Percentiles rank a stretch among this genome's conserved stretches.
Conservation (phyloP, 352 stramenopile genomes). For the Phytopythium mirpurense region DNA sequence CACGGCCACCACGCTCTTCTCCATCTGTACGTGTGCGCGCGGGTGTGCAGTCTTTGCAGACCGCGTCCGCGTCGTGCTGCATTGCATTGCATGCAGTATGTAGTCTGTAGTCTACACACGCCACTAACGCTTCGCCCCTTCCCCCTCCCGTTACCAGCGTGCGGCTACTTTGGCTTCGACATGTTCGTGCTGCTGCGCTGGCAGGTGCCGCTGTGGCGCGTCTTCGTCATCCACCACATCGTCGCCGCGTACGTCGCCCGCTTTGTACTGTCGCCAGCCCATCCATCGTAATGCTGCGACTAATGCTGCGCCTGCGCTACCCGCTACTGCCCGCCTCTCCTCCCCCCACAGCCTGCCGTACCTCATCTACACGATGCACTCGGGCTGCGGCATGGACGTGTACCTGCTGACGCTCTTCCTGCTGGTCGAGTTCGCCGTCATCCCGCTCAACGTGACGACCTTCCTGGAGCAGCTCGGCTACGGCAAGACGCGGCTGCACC, state of each 20-base stretch:
- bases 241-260: constrained; percentile 60
- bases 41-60: no score
- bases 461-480: constrained; percentile 79
- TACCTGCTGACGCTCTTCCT: constrained; percentile 80
- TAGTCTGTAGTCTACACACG: no score
- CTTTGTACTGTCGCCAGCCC: no score
- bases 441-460: constrained; percentile 76
- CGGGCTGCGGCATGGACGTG: constrained; percentile 65
- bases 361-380: constrained; percentile 77
- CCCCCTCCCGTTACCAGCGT: constrained; percentile 34
- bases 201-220: constrained; percentile 67
- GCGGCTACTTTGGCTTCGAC: constrained; percentile 82
- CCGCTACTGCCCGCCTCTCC: not conserved
- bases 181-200: constrained; percentile 65
- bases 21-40: constrained; percentile 50
- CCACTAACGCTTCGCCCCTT: not conserved
- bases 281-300: not conserved
- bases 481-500: constrained; percentile 49
- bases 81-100: no score
- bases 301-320: not conserved
- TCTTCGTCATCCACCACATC: constrained; percentile 80
- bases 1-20: constrained; percentile 60
- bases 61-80: no score
- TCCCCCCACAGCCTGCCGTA: constrained; percentile 63
- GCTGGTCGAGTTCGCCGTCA: constrained; percentile 79